These are phyloP conservation scores for Raffaelea deltoideospora DNA, from an alignment of 2,329 filamentous ascomycete species.

Conservation along the genomic window DNA sequence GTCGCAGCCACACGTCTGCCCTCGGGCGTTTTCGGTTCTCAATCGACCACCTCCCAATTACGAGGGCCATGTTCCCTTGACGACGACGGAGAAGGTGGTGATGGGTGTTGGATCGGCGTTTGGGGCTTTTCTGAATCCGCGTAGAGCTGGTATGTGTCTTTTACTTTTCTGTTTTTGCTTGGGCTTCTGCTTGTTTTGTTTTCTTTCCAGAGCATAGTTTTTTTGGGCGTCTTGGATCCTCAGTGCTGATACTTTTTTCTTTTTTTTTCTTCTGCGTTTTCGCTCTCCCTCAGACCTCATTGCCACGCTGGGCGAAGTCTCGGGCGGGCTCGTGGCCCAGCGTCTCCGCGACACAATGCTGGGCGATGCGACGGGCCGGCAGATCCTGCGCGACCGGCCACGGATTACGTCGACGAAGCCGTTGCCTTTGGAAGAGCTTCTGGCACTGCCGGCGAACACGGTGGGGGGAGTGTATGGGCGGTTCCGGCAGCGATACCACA, in stretches of 20 bases:
- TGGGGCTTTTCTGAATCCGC: conserved; percentile 55
- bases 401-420: conserved; percentile 72
- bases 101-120: conserved; percentile 52
- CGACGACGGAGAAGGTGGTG: conserved; percentile 55
- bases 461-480: conserved; percentile 70
- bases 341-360: conserved; percentile 91
- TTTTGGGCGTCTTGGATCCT: neutral
- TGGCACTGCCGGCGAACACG: conserved; percentile 53
- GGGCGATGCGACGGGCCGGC: conserved; percentile 62
- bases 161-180: neutral
- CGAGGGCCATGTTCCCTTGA: conserved; percentile 83
- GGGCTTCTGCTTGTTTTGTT: neutral
- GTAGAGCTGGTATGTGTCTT: conserved; percentile 49
- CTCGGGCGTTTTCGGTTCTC: conserved; percentile 59
- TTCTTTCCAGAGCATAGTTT: neutral
- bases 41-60: conserved; percentile 79
- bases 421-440: conserved; percentile 51
- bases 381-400: conserved; percentile 80
- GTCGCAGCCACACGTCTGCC: too few species aligned
- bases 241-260: neutral
- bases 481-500: conserved; percentile 90
- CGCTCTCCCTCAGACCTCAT: conserved; percentile 59
- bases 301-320: conserved; percentile 84
- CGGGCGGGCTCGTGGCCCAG: conserved; percentile 84
- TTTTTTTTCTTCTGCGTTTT: too few species aligned